Conservation (phyloP, 805 yeast genomes). For the Metschnikowia similis region DNA sequence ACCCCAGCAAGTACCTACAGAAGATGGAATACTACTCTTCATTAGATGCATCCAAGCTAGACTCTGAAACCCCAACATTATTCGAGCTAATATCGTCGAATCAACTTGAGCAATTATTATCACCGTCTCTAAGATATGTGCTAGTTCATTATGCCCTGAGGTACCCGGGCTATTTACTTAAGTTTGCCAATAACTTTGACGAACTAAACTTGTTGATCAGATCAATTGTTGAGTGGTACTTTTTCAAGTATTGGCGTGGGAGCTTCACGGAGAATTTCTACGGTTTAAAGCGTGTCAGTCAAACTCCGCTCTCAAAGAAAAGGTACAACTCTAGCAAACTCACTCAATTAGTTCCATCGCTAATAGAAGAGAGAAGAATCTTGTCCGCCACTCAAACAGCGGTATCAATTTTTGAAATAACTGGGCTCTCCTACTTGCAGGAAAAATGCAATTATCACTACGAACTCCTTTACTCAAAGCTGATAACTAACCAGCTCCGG, state of each 20-base stretch:
- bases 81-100: constrained; percentile 82
- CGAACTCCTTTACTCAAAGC: constrained; percentile 59
- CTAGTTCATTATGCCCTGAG: constrained; percentile 75
- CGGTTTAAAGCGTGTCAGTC: constrained; percentile 67
- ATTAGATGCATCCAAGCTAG: constrained; percentile 70
- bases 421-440: constrained; percentile 62
- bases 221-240: constrained; percentile 66
- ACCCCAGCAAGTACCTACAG: background rate
- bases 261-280: constrained; percentile 90
- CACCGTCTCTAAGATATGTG: constrained; percentile 79
- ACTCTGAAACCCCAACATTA: constrained; percentile 74
- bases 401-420: constrained; percentile 53
- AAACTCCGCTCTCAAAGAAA: constrained; percentile 28
- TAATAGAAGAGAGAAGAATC: constrained; percentile 49
- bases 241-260: constrained; percentile 70
- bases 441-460: constrained; percentile 65
- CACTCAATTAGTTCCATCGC: constrained; percentile 35
- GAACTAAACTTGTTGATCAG: constrained; percentile 63
- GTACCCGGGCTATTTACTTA: constrained; percentile 65
- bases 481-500: constrained; percentile 45
- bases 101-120: constrained; percentile 70
- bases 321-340: constrained; percentile 30
- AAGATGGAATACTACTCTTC: constrained; percentile 79
- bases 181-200: constrained; percentile 66
- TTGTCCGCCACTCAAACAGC: constrained; percentile 50